Conservation (phyloP, 164 flowering plant genomes). For the Aristolochia fimbriata region DNA sequence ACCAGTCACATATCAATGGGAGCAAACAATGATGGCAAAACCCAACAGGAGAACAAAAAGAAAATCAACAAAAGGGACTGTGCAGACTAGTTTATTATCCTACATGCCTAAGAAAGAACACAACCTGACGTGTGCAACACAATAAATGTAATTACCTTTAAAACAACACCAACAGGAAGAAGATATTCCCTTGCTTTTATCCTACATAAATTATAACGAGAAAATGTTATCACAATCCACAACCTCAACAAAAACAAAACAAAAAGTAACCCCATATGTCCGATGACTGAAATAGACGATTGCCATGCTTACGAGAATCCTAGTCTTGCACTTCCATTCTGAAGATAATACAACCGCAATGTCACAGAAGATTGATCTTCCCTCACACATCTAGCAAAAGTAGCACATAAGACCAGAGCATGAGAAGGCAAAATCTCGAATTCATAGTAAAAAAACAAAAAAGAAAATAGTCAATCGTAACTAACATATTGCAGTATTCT, state of each 20-base stretch:
- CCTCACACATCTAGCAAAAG: constrained; percentile 61
- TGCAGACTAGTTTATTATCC: no score
- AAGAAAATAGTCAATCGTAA: background rate
- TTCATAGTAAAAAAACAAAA: background rate
- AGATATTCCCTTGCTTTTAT: constrained; percentile 64
- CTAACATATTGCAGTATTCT: background rate
- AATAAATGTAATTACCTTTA: constrained; percentile 43
- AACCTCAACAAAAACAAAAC: no score
- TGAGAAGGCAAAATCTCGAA: background rate
- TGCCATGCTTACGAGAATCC: constrained; percentile 69
- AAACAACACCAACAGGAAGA: constrained; percentile 81
- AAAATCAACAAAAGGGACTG: no score
- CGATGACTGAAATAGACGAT: background rate
- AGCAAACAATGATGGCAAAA: no score
- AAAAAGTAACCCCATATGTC: background rate
- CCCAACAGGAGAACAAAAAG: no score
- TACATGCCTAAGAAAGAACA: no score
- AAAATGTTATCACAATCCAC: background rate
- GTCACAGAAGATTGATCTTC: constrained; percentile 77
- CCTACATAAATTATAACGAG: constrained; percentile 32
- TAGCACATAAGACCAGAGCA: background rate
- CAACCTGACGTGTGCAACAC: background rate
- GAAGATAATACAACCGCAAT: constrained; percentile 65
- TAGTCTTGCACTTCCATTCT: constrained; percentile 88
- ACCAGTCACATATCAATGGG: no score